phyloP scores from a whole-genome alignment of 805 yeast species.

The Metschnikowia colocasiae region DNA sequence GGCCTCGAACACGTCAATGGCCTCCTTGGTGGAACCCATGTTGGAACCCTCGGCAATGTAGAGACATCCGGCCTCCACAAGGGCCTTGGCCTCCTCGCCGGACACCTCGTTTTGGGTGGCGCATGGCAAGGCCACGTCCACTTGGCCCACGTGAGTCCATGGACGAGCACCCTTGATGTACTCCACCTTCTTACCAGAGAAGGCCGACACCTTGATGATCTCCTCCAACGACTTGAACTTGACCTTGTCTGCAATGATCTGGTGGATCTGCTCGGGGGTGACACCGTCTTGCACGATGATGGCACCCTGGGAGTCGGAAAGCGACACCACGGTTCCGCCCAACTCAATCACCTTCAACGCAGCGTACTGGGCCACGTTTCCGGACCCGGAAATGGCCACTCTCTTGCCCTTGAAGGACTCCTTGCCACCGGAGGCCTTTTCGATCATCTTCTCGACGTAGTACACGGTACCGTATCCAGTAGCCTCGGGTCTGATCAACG shows the following conservation, averaged over 20 bases:
- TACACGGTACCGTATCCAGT: constrained; percentile 97
- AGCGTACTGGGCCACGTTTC: constrained; percentile 99
- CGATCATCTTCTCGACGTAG: constrained; percentile 97
- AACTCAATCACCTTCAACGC: constrained; percentile 95
- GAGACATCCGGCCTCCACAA: constrained; percentile 87
- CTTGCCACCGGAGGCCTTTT: constrained; percentile 83
- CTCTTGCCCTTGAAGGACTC: constrained; percentile 89
- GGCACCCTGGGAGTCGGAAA: constrained; percentile 93
- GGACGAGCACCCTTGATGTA: constrained; percentile 95
- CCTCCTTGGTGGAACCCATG: constrained; percentile 99
- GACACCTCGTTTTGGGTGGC: constrained; percentile 98
- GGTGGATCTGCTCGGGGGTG: constrained; percentile 73
- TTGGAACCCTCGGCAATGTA: constrained; percentile 98
- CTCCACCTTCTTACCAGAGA: constrained; percentile 58
- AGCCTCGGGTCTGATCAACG: constrained; percentile 98
- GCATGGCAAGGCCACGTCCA: constrained; percentile 94
- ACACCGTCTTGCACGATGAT: constrained; percentile 78
- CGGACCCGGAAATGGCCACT: constrained; percentile 96
- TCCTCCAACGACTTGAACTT: constrained; percentile 72
- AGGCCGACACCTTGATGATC: constrained; percentile 56
- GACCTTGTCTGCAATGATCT: constrained; percentile 73
- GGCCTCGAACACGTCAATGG: constrained; percentile 90
- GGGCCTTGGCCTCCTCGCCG: constrained; percentile 94
- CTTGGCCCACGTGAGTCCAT: constrained; percentile 87
- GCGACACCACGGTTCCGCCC: constrained; percentile 91